These are phyloP conservation scores for Gastrolobium bilobum DNA, from an alignment of 306 rosid genomes.

Conservation along the genomic window DNA sequence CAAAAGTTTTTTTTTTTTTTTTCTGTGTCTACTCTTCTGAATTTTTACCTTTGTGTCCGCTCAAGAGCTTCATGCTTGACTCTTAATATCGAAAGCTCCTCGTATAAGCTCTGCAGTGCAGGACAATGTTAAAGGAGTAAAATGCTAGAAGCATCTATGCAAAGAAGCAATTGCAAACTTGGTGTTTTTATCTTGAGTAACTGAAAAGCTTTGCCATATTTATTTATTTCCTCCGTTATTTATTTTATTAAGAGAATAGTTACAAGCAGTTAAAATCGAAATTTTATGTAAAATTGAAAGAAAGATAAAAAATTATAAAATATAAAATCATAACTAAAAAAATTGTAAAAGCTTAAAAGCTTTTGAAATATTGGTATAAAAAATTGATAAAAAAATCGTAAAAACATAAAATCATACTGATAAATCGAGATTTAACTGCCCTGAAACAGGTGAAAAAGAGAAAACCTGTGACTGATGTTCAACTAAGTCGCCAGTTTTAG, in stretches of 20 bases:
- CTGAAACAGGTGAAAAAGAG: too few relatives aligned
- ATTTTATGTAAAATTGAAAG: too few relatives aligned
- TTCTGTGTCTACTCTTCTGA: neutral
- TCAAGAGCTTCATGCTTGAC: constrained; percentile 73
- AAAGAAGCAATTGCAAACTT: neutral
- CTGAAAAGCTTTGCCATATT: neutral
- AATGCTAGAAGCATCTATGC: neutral
- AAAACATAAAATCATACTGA: too few relatives aligned
- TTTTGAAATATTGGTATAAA: too few relatives aligned
- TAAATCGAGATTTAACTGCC: too few relatives aligned
- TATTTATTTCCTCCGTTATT: neutral
- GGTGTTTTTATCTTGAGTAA: neutral
- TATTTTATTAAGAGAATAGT: neutral
- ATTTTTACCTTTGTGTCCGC: constrained; percentile 63
- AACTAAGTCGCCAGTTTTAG: constrained; percentile 42
- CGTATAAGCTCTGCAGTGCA: constrained; percentile 54
- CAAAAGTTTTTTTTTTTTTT: neutral
- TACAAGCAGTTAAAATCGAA: too few relatives aligned
- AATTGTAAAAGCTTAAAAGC: too few relatives aligned
- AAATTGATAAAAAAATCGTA: too few relatives aligned
- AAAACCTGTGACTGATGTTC: constrained; percentile 70
- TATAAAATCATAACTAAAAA: too few relatives aligned
- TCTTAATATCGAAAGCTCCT: constrained; percentile 64
- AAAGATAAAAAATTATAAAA: too few relatives aligned
- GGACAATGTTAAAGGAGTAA: neutral